Evolutionary conservation across 1,139 yeast species (phyloP), one percentile per base, ranked within the genome.

Genomic region (Pichia sp.): DNA sequence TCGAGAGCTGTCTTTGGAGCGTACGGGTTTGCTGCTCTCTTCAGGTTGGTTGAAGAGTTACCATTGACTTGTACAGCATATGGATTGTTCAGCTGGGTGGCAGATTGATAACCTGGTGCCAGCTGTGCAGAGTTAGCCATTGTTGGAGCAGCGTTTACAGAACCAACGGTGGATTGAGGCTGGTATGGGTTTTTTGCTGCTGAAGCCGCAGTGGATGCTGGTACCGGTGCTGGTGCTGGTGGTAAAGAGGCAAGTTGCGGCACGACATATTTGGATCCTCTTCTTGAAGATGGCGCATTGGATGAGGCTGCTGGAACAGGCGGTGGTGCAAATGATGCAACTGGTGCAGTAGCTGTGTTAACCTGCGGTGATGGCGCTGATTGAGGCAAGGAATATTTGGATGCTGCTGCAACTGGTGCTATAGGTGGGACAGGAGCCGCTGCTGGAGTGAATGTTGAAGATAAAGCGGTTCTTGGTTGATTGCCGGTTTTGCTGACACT

Each of bases 1-100:
- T 61, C 64, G 6, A 62, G 44, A 3, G 66, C 64, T 26, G 64
- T 58, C 33, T 49, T 49, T 48, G 64, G 59, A 4, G 61, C 61
- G 48, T 59, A 56, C 44, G 62, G 62, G 49, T 59, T 55, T 32
- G 53, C 9, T 8, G 29, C 35, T 27, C 4, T 32, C 3, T 26
- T 11, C 33, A 31, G 11, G 11, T 31, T 31, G 33, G 33, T 31
- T 8, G 33, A 31, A 31, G 33, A 31, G 8, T 8, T 31, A 8
- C 33, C 33, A 11, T 8, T 31, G 11, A 8, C 11, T 16, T 16
- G 23, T 16, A 16, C 23, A 8, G 33, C 33, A 31, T 31, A 31
- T 8, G 33, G 33, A 31, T 31, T 31, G 33, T 31, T 31, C 23
- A 16, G 23, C 23, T 16, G 23, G 23, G 23, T 16, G 23, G 23